Base-by-base conservation (phyloP, 306 rosid genomes). In the Cicer bijugum region DNA sequence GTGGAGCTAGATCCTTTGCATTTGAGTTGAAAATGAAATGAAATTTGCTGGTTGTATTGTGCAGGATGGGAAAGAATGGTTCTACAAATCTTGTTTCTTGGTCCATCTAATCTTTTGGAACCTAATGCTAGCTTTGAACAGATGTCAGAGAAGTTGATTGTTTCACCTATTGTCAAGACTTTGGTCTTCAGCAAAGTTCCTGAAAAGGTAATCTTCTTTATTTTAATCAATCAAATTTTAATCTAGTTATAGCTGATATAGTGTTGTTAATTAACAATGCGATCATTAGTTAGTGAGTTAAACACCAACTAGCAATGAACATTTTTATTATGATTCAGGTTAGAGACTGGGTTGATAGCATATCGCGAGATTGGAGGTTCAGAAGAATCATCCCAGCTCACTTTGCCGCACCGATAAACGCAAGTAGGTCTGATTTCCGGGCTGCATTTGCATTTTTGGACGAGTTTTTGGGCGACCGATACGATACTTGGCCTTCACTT, bases 51-150 rank as follows among this genome's bases (percentile, higher is more conserved):
- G 17, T 67, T 73, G 38, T 77, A 4, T 50, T 78, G 15, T 82
- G 83, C 83, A 91, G 97, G 97, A 60, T 91, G 99, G 99, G 97
- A 94, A 86, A 88, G 99, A 86, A 94, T 91, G 96, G 99, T 91
- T 76, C 90, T 94, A 17, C 99, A 94, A 79, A 91, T 94, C 81
- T 84, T 94, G 88, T 91, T 94, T 80, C 99, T 94, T 57, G 97
- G 96, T 69, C 99, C 97, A 74, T 88, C 99, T 47, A 91, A 94
- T 81, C 90, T 94, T 62, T 85, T 94, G 78, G 97, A 94, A 71
- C 97, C 97, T 33, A 90, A 87, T 65, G 87, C 93, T 69, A 91
- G 88, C 84, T 91, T 94, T 78, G 87, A 79, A 68, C 93, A 91
- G 81, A 94, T 94, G 99, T 91, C 96, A 42, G 96, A 89, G 56